A percentile compares a stretch with the other conserved stretches of the same genome.
Conservation (phyloP, 1,139 yeast species). For the Protomyces gravidus region DNA sequence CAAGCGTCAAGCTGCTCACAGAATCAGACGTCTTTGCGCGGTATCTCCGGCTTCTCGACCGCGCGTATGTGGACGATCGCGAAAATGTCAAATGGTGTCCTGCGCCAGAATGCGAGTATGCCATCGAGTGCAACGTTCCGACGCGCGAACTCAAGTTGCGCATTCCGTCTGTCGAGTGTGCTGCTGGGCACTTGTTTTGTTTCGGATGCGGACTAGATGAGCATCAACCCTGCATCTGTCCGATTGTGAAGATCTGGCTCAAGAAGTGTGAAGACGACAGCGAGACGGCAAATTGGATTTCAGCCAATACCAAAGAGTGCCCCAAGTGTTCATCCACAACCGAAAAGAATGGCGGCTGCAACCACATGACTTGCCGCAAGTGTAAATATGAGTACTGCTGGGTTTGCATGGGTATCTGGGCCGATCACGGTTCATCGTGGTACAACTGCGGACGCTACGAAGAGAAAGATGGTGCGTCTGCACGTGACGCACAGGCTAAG, state of each 20-base stretch:
- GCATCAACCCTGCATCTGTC: slow-evolving; percentile 82
- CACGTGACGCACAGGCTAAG: slow-evolving; percentile 42
- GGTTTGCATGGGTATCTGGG: slow-evolving; percentile 83
- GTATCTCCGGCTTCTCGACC: slow-evolving; percentile 39
- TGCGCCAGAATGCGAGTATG: slow-evolving; percentile 68
- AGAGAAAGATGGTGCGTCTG: slow-evolving; percentile 43
- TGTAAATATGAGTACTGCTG: slow-evolving; percentile 85
- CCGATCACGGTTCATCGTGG: slow-evolving; percentile 58
- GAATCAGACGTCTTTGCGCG: slow-evolving; percentile 33
- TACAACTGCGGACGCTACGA: slow-evolving; percentile 66
- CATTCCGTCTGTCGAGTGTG: slow-evolving; percentile 67
- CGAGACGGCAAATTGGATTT: slow-evolving; percentile 84
- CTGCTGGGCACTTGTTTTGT: slow-evolving; percentile 68
- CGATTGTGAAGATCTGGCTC: slow-evolving; percentile 66
- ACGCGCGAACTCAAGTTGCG: slow-evolving; percentile 43
- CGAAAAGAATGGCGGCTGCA: slow-evolving; percentile 46
- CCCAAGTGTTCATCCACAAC: slow-evolving; percentile 48
- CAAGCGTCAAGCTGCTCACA: slow-evolving; percentile 44
- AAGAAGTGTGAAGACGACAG: slow-evolving; percentile 79
- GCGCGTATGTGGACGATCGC: slow-evolving; percentile 53
- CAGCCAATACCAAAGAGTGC: slow-evolving; percentile 81
- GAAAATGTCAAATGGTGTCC: slow-evolving; percentile 73
- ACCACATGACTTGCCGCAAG: slow-evolving; percentile 84
- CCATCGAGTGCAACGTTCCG: slow-evolving; percentile 50
- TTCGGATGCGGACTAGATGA: slow-evolving; percentile 62